Evolutionary conservation across 495 filamentous ascomycete genomes (phyloP).

Genomic region (Aspergillus homomorphus): DNA sequence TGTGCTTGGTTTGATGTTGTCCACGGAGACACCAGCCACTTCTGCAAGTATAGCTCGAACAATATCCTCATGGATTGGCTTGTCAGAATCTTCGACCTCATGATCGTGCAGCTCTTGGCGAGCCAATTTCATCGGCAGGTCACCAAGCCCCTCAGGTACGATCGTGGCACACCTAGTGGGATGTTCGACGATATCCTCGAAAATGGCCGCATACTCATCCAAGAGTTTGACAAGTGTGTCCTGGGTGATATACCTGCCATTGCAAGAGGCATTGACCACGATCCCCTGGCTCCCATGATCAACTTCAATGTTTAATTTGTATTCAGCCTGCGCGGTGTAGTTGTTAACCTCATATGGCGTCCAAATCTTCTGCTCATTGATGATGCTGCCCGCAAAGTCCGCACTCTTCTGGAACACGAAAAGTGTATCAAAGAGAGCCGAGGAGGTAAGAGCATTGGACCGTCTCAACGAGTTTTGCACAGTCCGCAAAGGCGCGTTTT

Average conservation of each 20-base stretch:
- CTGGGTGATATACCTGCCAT: conserved; percentile 20
- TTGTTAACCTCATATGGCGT: conserved; percentile 51
- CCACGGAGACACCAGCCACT: conserved; percentile 57
- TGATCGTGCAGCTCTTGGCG: not conserved
- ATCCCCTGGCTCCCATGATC: conserved; percentile 30
- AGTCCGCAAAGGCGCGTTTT: conserved; percentile 40
- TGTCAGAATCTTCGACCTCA: conserved; percentile 2
- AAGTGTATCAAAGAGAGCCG: conserved; percentile 69
- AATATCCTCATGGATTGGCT: conserved; percentile 34
- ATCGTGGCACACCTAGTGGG: conserved; percentile 25
- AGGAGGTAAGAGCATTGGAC: conserved; percentile 22
- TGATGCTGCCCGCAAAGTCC: conserved; percentile 15
- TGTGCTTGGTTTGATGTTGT: conserved; percentile 57
- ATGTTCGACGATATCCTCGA: conserved; percentile 30
- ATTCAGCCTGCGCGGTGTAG: conserved; percentile 67
- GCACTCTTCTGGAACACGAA: conserved; percentile 74
- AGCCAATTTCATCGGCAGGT: conserved; percentile 20
- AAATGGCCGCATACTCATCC: conserved; percentile 48
- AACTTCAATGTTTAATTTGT: conserved; percentile 35
- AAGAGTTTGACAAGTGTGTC: conserved; percentile 46
- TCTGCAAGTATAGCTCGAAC: conserved; percentile 63
- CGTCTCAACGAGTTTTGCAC: conserved; percentile 27
- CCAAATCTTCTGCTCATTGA: conserved; percentile 47
- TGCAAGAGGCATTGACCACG: conserved; percentile 30
- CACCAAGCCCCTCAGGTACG: conserved; percentile 21